These are phyloP conservation scores for Gynochthodes officinalis DNA, from an alignment of 257 asterid genomes.

Conservation along the genomic window DNA sequence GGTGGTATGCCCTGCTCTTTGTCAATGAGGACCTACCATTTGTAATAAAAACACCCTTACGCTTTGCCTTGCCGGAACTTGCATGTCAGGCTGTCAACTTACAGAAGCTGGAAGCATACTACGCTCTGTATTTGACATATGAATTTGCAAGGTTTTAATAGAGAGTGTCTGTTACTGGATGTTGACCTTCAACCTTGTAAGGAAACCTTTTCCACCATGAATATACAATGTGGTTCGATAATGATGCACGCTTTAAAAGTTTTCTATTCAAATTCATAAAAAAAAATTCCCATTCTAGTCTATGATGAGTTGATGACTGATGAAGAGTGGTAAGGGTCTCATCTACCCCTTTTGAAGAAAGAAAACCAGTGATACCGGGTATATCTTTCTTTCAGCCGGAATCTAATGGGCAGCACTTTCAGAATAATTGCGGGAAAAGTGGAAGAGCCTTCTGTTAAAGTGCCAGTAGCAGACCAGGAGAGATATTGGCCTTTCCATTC, in stretches of 20 bases:
- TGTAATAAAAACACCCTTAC: too few relatives aligned
- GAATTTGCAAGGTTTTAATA: too few relatives aligned
- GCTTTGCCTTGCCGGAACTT: too few relatives aligned
- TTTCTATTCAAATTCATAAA: too few relatives aligned
- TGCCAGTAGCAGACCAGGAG: conserved; percentile 24
- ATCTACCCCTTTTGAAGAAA: not conserved
- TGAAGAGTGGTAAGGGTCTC: not conserved
- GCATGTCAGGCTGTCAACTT: too few relatives aligned
- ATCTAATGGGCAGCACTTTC: conserved; percentile 25
- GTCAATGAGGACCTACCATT: too few relatives aligned
- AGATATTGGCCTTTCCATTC: conserved; percentile 27
- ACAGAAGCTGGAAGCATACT: too few relatives aligned
- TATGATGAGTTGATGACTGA: too few relatives aligned
- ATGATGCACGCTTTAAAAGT: conserved; percentile 1
- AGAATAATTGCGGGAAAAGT: conserved; percentile 50
- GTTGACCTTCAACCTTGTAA: too few relatives aligned
- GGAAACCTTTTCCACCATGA: not conserved
- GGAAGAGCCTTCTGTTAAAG: conserved; percentile 34
- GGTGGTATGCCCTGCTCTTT: too few relatives aligned
- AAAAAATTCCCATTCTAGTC: too few relatives aligned
- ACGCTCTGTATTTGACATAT: too few relatives aligned
- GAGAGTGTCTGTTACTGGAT: not conserved
- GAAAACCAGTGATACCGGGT: conserved; percentile 6
- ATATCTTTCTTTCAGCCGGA: conserved; percentile 13
- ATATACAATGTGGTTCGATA: conserved; percentile 1